phyloP scores from a whole-genome alignment of 2,329 filamentous ascomycete species.

The Phaeosphaeria sp. region DNA sequence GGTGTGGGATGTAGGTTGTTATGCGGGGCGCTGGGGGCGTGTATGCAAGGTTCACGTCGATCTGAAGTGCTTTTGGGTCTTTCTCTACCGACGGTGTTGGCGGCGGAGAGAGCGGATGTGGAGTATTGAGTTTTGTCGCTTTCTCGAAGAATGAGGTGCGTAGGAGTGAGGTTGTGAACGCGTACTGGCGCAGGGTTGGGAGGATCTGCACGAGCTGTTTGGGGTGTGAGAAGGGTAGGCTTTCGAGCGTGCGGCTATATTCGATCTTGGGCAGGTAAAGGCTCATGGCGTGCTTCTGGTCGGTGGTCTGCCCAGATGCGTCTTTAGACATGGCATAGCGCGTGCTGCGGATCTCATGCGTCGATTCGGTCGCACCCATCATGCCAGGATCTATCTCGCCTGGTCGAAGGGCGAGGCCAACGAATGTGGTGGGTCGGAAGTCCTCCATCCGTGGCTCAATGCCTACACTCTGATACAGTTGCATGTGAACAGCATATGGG shows the following conservation, averaged over 20 bases:
- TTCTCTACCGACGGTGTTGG: constrained; percentile 41
- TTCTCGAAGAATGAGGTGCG: constrained; percentile 61
- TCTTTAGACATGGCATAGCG: constrained; percentile 54
- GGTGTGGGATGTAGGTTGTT: constrained; percentile 38
- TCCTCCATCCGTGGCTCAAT: constrained; percentile 62
- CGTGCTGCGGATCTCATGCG: constrained; percentile 60
- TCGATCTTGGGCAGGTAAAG: constrained; percentile 76
- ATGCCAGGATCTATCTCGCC: constrained; percentile 61
- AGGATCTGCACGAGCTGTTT: constrained; percentile 76
- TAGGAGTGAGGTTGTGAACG: constrained; percentile 70
- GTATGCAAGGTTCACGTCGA: constrained; percentile 42
- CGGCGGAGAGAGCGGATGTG: constrained; percentile 21
- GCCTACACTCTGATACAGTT: constrained; percentile 66
- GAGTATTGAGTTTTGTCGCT: constrained; percentile 10
- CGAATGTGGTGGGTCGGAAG: constrained; percentile 56
- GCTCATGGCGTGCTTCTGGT: constrained; percentile 59
- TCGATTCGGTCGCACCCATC: constrained; percentile 42
- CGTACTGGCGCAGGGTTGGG: constrained; percentile 76
- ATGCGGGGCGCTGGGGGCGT: constrained; percentile 41
- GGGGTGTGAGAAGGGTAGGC: constrained; percentile 79
- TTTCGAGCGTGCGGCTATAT: constrained; percentile 69
- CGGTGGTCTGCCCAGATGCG: constrained; percentile 25
- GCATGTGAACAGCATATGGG: constrained; percentile 67
- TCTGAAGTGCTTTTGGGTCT: constrained; percentile 16
- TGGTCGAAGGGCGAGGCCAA: constrained; percentile 59